These are phyloP conservation scores for Colletotrichum limetticola DNA, from an alignment of 2,329 filamentous ascomycete genomes.

Conservation along the genomic window DNA sequence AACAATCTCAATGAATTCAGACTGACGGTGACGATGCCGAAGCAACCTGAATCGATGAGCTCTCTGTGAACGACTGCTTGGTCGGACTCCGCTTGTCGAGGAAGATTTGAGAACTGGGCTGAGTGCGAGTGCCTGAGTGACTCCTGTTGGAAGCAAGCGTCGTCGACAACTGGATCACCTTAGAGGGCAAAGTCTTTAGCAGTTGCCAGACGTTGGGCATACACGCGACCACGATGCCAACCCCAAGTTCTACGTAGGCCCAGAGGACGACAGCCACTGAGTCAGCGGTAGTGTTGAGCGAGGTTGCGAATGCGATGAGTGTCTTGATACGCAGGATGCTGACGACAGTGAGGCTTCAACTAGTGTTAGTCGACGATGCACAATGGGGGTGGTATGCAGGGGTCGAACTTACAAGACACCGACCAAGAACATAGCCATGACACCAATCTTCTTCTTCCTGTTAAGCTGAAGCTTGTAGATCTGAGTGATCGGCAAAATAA, in stretches of 20 bases:
- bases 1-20: neutral
- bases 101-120: neutral
- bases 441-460: conserved; percentile 48
- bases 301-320: neutral
- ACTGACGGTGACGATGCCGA: neutral
- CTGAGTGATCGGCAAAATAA: conserved; percentile 49
- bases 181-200: conserved; percentile 33
- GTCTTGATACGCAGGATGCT: conserved; percentile 16
- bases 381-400: too few relatives aligned
- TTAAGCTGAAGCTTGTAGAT: conserved; percentile 45
- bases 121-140: neutral
- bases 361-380: neutral
- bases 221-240: conserved; percentile 51
- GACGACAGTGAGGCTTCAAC: conserved; percentile 11
- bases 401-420: conserved; percentile 38
- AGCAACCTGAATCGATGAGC: neutral
- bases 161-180: conserved; percentile 10
- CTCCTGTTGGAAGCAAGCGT: neutral
- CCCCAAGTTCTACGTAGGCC: conserved; percentile 50
- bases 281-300: conserved; percentile 39
- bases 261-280: conserved; percentile 44
- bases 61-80: neutral
- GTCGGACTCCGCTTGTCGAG: neutral
- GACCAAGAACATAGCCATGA: conserved; percentile 49
- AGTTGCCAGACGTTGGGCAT: conserved; percentile 48